A percentile compares a stretch with the other conserved stretches of the same genome.
Evolutionary conservation across 257 asterid genomes (phyloP).

Genomic region (Lithospermum erythrorhizon): DNA sequence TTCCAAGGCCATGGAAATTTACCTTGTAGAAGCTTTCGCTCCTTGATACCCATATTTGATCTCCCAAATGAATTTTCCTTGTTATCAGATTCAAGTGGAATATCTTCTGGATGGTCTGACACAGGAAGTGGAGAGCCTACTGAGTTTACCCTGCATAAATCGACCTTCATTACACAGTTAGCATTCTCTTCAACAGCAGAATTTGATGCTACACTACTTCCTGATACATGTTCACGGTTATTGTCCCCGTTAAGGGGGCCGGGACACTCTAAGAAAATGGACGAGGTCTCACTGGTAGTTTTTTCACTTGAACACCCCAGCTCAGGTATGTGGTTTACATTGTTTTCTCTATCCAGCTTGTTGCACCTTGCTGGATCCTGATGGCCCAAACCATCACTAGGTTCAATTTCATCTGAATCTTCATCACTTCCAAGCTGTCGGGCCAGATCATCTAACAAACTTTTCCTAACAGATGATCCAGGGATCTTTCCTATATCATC

Average conservation of each 20-base stretch:
- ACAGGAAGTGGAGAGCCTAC: constrained; percentile 30
- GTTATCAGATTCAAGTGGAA: constrained; percentile 19
- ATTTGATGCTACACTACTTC: constrained; percentile 54
- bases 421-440: constrained; percentile 48
- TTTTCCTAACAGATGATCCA: constrained; percentile 51
- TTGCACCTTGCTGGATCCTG: constrained; percentile 19
- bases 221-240: constrained; percentile 32
- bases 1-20: constrained; percentile 37
- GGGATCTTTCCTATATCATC: constrained; percentile 24
- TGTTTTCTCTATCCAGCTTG: constrained; percentile 17
- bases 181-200: constrained; percentile 33
- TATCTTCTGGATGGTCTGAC: constrained; percentile 23
- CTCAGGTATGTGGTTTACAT: constrained; percentile 19
- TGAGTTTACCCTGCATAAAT: constrained; percentile 13
- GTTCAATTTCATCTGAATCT: constrained; percentile 28
- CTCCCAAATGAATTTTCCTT: constrained; percentile 23
- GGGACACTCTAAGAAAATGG: constrained; percentile 29
- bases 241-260: constrained; percentile 30
- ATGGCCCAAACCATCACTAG: constrained; percentile 26
- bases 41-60: constrained; percentile 16
- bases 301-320: constrained; percentile 16
- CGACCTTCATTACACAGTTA: constrained; percentile 15
- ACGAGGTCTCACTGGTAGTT: constrained; percentile 36
- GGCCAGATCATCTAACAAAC: constrained; percentile 54
- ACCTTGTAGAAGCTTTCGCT: constrained; percentile 21